These are phyloP conservation scores for Begonia fuchsioides DNA, from an alignment of 306 rosid species.

Conservation along the genomic window DNA sequence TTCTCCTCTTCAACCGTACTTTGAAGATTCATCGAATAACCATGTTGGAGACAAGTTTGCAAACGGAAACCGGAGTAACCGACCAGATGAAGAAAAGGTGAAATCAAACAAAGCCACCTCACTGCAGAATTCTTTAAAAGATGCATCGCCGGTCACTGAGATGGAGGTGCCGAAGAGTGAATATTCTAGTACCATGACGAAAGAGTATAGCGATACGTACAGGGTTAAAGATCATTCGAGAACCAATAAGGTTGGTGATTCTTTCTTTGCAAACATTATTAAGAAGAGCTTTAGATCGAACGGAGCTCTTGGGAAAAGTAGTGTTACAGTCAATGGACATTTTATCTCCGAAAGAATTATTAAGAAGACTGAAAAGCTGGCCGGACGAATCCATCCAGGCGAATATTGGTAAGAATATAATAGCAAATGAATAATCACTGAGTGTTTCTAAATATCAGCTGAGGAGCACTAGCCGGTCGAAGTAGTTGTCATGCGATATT, in stretches of 20 bases:
- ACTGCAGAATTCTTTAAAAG: conserved; percentile 68
- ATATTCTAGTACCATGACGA: conserved; percentile 47
- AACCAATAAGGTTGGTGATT: conserved; percentile 57
- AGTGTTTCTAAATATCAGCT: too few relatives aligned
- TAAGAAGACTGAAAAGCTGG: conserved; percentile 86
- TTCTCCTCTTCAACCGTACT: conserved; percentile 62
- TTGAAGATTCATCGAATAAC: conserved; percentile 45
- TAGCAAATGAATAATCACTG: background rate
- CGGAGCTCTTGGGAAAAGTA: conserved; percentile 34
- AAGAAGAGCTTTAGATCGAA: conserved; percentile 66
- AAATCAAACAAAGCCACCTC: conserved; percentile 46
- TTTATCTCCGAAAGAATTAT: conserved; percentile 41
- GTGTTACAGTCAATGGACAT: conserved; percentile 61
- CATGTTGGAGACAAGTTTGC: conserved; percentile 39
- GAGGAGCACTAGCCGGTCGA: too few relatives aligned
- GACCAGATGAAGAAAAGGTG: conserved; percentile 61
- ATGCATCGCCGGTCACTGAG: conserved; percentile 64
- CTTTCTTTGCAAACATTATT: conserved; percentile 58
- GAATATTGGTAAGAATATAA: conserved; percentile 61
- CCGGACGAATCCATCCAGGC: conserved; percentile 85
- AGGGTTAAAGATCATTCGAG: conserved; percentile 47
- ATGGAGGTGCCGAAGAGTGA: conserved; percentile 75
- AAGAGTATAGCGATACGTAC: conserved; percentile 57
- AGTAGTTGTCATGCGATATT: too few relatives aligned
- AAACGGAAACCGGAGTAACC: conserved; percentile 64